Conservation (phyloP, 495 filamentous ascomycete genomes). For the Hypoxylon cercidicola region DNA sequence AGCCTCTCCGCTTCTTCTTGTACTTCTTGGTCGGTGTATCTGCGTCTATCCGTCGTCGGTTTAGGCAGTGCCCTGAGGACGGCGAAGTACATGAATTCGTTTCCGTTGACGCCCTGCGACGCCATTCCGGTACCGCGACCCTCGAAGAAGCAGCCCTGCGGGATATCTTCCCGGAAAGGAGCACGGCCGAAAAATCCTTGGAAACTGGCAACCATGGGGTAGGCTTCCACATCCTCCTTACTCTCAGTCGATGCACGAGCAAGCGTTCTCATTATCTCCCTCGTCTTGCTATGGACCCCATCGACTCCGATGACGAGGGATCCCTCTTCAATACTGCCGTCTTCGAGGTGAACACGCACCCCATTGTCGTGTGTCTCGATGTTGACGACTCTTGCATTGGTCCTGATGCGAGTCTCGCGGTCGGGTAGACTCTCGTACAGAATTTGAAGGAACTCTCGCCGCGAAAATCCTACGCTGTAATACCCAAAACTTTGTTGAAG, state of each 20-base stretch:
- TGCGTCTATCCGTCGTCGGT: conserved; percentile 17
- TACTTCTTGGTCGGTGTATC: conserved; percentile 50
- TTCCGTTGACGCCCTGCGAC: conserved; percentile 39
- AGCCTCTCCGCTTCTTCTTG: conserved; percentile 45
- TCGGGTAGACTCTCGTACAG: conserved; percentile 48
- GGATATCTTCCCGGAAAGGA: conserved; percentile 16
- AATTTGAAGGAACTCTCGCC: conserved; percentile 45
- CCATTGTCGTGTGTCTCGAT: conserved; percentile 42
- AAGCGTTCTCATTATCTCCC: conserved; percentile 51
- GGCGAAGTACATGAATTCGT: conserved; percentile 51
- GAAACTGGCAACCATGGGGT: conserved; percentile 43
- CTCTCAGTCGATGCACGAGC: conserved; percentile 33
- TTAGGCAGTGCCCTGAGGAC: conserved; percentile 38
- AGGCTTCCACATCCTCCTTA: conserved; percentile 19
- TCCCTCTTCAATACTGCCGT: conserved; percentile 53
- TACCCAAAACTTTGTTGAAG: conserved; percentile 14
- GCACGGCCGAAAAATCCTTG: conserved; percentile 53
- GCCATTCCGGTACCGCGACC: conserved; percentile 40
- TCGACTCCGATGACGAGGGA: conserved; percentile 61
- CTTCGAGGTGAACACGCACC: conserved; percentile 46
- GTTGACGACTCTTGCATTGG: conserved; percentile 38
- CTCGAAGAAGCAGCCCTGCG: conserved; percentile 35
- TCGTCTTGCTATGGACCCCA: conserved; percentile 57
- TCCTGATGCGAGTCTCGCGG: conserved; percentile 43
- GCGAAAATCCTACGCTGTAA: conserved; percentile 40